phyloP scores from a whole-genome alignment of 129 eudicot genomes.

The Chrysanthemum lavandulifolium region DNA sequence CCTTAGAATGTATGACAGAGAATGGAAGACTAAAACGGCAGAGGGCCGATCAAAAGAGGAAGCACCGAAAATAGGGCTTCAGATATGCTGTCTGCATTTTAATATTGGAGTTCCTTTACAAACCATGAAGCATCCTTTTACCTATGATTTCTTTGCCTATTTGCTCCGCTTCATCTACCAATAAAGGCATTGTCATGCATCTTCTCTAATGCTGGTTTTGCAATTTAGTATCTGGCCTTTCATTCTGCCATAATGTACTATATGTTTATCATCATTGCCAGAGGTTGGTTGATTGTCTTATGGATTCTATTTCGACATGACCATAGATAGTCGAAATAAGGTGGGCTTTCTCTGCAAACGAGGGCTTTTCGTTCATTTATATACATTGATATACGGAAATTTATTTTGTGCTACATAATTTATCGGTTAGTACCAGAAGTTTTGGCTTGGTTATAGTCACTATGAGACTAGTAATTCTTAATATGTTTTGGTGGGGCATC shows the following conservation, averaged over 20 bases:
- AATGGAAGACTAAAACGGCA: slow-evolving; percentile 93
- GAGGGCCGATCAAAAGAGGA: slow-evolving; percentile 82
- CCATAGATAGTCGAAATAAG: slow-evolving; percentile 17
- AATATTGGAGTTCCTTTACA: not conserved
- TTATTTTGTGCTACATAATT: slow-evolving; percentile 4
- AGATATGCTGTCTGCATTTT: not conserved
- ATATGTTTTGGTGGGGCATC: too few relatives aligned
- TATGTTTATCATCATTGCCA: not conserved
- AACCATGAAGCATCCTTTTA: not conserved
- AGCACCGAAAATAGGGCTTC: slow-evolving; percentile 68
- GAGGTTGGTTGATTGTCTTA: not conserved
- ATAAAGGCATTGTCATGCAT: not conserved
- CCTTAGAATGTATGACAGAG: slow-evolving; percentile 81
- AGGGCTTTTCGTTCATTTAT: slow-evolving; percentile 4
- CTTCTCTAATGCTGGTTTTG: not conserved
- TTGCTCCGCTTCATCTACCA: not conserved
- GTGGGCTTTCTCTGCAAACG: not conserved
- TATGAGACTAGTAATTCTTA: not conserved
- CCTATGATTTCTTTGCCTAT: not conserved
- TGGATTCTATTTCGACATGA: slow-evolving; percentile 24
- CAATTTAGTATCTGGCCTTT: not conserved
- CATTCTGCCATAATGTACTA: not conserved
- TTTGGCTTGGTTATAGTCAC: not conserved
- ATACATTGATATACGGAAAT: slow-evolving; percentile 6
- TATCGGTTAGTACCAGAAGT: not conserved